These are phyloP conservation scores for Tieghemostelium lacteum DNA, from an alignment of 78 protist genomes.

Conservation along the genomic window DNA sequence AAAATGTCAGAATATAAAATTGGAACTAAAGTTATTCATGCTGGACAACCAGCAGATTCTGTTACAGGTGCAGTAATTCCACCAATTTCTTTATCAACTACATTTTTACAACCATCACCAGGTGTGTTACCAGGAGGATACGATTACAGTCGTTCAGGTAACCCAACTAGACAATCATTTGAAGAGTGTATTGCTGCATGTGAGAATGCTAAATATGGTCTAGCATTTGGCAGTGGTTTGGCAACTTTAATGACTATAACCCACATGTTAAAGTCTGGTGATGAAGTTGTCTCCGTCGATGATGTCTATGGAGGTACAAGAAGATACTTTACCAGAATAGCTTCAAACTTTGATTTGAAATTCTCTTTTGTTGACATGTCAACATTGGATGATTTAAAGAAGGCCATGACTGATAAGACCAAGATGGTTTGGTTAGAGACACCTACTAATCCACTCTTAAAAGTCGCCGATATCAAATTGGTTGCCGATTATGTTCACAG, in stretches of 20 bases:
- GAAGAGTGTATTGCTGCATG: slow-evolving; percentile 91
- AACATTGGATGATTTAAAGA: slow-evolving; percentile 69
- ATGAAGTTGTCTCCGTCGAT: slow-evolving; percentile 90
- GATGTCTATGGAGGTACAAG: slow-evolving; percentile 95
- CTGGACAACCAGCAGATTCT: slow-evolving; percentile 93
- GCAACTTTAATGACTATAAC: slow-evolving; percentile 84
- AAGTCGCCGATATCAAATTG: slow-evolving; percentile 86
- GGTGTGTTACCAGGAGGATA: slow-evolving; percentile 74
- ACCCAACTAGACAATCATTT: slow-evolving; percentile 95
- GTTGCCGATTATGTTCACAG: slow-evolving; percentile 87
- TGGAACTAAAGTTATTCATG: slow-evolving; percentile 91
- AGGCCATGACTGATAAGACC: slow-evolving; percentile 81
- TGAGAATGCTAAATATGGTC: slow-evolving; percentile 90
- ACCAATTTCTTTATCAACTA: slow-evolving; percentile 89
- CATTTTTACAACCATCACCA: slow-evolving; percentile 88
- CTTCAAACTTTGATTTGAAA: slow-evolving; percentile 65
- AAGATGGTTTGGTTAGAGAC: slow-evolving; percentile 94
- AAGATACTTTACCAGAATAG: slow-evolving; percentile 74
- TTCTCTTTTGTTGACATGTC: slow-evolving; percentile 87
- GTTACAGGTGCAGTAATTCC: slow-evolving; percentile 87
- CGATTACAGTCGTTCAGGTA: slow-evolving; percentile 96
- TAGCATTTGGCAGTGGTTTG: slow-evolving; percentile 91
- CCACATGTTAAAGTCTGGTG: slow-evolving; percentile 85
- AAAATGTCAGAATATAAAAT: slow-evolving; percentile 49
- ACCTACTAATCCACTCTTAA: slow-evolving; percentile 95